Base-by-base conservation (phyloP, 495 filamentous ascomycete genomes). In the Pyronema omphalodes region DNA sequence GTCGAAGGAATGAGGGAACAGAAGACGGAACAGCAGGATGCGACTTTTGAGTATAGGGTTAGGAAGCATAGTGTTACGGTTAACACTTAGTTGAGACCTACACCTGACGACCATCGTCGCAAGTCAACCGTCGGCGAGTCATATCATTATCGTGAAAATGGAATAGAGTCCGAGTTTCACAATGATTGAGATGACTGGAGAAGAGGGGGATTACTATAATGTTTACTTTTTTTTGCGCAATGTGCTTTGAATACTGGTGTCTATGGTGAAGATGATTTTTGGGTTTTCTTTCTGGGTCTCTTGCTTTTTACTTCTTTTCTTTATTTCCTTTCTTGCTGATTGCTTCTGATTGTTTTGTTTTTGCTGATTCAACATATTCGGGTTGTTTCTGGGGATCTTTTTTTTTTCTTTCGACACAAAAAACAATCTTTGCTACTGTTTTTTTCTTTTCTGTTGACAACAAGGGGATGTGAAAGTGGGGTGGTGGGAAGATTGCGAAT, bases 61-160 rank as follows among this genome's bases (percentile, higher is more conserved):
- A 41, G 60, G 33, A 58, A 58, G 39, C 56, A 55, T 19, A 62
- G 58, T 39, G 49, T 63, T 43, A 44, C 52, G 40, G 60, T 63
- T 17, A 52, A 50, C 8, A 63, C 60, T 14, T 63, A 48, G 36
- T 19, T 7, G 7, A 37, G 15, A 33, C 29, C 44, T 19, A 34
- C n/a, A n/a, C 43, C 19, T 14, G 29, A 44, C 11, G 56, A 48
- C 23, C 29, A 46, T 44, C 44, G n/a, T 29, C 19, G 50, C 14
- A 12, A 17, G 8, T 19, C 18, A 17, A 36, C 50, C 35, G 19
- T 19, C 12, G n/a, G 50, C 6, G 14, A 9, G 19, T 34, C 19
- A 5, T 15, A 19, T 11, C 41, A 8, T 12, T 5, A 29, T 29
- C 5, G 23, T 29, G 23, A 5, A 29, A 29, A 29, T 5, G 23